A percentile compares a stretch with the other conserved stretches of the same genome.
These are phyloP conservation scores for Cladophialophora immunda DNA, from an alignment of 2,329 filamentous ascomycete species.

Conservation along the genomic window DNA sequence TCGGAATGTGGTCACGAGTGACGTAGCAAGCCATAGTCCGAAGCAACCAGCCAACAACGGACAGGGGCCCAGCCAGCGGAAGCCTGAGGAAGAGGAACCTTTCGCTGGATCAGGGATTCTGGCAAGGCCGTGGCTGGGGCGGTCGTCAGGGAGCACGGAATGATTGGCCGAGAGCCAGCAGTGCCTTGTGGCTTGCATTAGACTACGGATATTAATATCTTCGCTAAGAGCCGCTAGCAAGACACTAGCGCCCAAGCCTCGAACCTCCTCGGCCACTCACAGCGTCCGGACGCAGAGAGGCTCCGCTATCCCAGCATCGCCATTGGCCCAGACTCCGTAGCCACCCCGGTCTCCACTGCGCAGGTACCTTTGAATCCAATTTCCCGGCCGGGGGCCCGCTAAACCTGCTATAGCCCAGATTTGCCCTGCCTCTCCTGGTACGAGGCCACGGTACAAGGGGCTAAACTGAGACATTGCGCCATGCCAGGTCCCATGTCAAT, in stretches of 20 bases:
- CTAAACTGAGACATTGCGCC: slow-evolving; percentile 37
- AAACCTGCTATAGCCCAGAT: slow-evolving; percentile 17
- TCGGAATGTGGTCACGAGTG: slow-evolving; percentile 21
- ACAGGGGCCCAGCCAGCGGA: slow-evolving; percentile 4
- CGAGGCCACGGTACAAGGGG: slow-evolving; percentile 10
- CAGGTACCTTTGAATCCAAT: slow-evolving; percentile 18
- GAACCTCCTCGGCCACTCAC: background rate
- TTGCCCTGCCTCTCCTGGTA: slow-evolving; percentile 17
- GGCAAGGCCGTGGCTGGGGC: slow-evolving; percentile 33
- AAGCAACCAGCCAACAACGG: background rate
- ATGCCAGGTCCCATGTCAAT: slow-evolving; percentile 20
- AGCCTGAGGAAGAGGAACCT: background rate
- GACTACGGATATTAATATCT: slow-evolving; percentile 35
- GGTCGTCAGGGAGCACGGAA: background rate
- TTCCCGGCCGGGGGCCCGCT: slow-evolving; percentile 23
- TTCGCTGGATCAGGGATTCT: slow-evolving; percentile 16
- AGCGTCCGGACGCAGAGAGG: background rate
- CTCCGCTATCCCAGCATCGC: background rate
- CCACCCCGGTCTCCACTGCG: slow-evolving; percentile 18
- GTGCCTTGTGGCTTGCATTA: slow-evolving; percentile 34
- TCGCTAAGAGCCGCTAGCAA: slow-evolving; percentile 23
- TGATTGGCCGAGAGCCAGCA: slow-evolving; percentile 22
- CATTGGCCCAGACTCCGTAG: slow-evolving; percentile 21
- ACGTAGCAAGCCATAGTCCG: slow-evolving; percentile 18
- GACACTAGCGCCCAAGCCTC: background rate